Percentiles rank a stretch among this genome's conserved stretches.
Evolutionary conservation across 2,329 filamentous ascomycete species (phyloP).

Genomic region (Ophiocordyceps camponoti-saundersi): DNA sequence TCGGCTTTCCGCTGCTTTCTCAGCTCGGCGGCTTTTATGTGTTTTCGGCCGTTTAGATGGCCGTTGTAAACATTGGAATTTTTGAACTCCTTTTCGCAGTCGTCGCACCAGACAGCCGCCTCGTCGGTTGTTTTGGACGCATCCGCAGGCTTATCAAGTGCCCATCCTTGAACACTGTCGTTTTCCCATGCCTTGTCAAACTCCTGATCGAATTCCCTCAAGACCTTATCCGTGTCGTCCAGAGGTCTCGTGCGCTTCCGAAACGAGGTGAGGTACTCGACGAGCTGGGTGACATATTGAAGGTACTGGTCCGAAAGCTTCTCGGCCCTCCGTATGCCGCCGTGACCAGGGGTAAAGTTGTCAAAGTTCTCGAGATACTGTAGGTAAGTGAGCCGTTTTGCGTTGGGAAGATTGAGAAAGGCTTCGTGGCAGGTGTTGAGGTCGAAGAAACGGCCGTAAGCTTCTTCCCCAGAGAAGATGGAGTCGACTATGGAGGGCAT

Average conservation of each 20-base stretch:
- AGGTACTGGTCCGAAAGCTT: conserved; percentile 92
- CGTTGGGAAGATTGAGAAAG: conserved; percentile 75
- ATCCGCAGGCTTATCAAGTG: conserved; percentile 28
- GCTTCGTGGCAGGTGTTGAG: conserved; percentile 69
- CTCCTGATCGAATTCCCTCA: conserved; percentile 61
- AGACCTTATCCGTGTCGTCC: conserved; percentile 67
- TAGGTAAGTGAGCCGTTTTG: conserved; percentile 74
- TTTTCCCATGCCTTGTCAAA: conserved; percentile 73
- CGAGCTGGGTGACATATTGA: conserved; percentile 65
- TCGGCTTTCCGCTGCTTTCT: conserved; percentile 32
- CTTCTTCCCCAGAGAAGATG: conserved; percentile 93
- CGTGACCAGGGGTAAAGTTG: conserved; percentile 57
- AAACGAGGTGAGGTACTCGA: conserved; percentile 74
- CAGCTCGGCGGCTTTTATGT: conserved; percentile 34
- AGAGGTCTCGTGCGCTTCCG: conserved; percentile 71
- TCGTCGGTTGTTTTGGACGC: conserved; percentile 12
- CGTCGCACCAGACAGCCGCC: conserved; percentile 66
- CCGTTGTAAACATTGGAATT: conserved; percentile 89
- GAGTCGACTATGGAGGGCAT: conserved; percentile 59
- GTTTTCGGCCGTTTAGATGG: conserved; percentile 82
- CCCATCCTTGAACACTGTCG: conserved; percentile 68
- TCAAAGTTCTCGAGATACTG: conserved; percentile 91
- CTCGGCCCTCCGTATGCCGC: conserved; percentile 59
- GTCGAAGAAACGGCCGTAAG: conserved; percentile 84
- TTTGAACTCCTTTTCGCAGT: conserved; percentile 88